Base-by-base conservation (phyloP, 192 early-diverging fungal genomes). In the Pecoramyces ruminantium region DNA sequence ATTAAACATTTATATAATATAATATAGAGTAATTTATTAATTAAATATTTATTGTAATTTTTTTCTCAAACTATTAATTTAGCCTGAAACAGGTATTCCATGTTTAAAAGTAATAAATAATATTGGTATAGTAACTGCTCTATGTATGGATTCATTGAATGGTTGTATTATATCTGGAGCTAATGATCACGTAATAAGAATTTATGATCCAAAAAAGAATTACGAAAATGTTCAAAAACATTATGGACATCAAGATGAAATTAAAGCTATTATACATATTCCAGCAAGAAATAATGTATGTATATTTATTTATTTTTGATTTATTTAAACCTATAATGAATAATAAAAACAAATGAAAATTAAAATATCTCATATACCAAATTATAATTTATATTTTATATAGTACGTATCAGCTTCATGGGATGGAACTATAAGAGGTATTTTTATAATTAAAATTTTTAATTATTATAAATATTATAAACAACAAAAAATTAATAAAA, bases 201-300 rank as follows among this genome's bases (percentile, higher is more conserved):
- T 89, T 28, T 90, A 89, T 87, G 90, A 91, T 78, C 81, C 84
- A 18, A 86, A 87, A 16, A 87, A 88, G 81, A 88, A 88, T 51
- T 87, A 88, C 39, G 86, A 90, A 82, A 80, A 87, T 27, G 85
- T 87, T n/a, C 90, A 91, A 82, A 90, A 88, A 79, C 88, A 91
- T 77, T 81, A 87, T 15, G 90, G 90, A 15, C 90, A 91, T 80
- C 79, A 81, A 28, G 90, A 91, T 81, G 90, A 91, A 83, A 84
- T 91, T 42, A 78, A 88, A 15, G 67, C 82, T 5, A 79, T 91
- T 6, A 87, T 88, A 58, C 90, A 91, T 80, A 88, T 91, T 81
- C 87, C 90, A 28, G 82, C 81, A 11, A 30, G 88, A 78, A 87
- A 89, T 79, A 87, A 89, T 82, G 87, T 87, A 58, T 30, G 78